Base-by-base conservation (phyloP, 495 filamentous ascomycete species). In the Penicillium argentinense region DNA sequence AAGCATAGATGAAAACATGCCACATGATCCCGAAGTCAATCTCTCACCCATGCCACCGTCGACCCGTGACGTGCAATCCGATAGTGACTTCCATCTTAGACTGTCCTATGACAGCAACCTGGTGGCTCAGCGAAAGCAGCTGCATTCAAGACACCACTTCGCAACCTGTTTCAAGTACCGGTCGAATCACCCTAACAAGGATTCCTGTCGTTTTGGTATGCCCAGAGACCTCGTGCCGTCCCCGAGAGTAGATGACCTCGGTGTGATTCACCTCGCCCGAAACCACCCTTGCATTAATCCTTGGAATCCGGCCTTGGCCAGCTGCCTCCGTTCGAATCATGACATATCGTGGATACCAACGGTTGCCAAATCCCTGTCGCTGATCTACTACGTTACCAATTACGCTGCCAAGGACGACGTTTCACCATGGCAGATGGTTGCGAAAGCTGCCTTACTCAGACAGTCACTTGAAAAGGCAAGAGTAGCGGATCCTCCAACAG, bases 331-430 rank as follows among this genome's bases (percentile, higher is more conserved):
- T 5, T 54, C 50, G 5, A 54, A 54, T 30, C 50, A 54, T 11
- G 50, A 54, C 30, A 43, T 54, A 14, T 47, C 50, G 22, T 54
- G 39, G 50, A 42, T 46, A 12, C 33, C 47, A 12, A 56, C 40
- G 1, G 42, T 36, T 1, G 34, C 36, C 9, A 58, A 58, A 24
- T 29, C 51, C 1, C 27, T 49, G 32, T 37, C 43, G 9, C 23
- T 45, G 7, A 21, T 58, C 13, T 58, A 58, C 38, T 58, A 58
- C 23, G 41, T 58, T 7, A 58, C 54, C 6, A 58, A 58, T 25
- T 58, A 58, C 21, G 39, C 38, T 2, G 49, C 54, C 2, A 53
- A 53, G 32, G 45, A 48, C 40, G 54, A 57, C 30, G 26, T 46
- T 22, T 46, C 42, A 8, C 42, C 49, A 19, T 24, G 38, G 14